phyloP scores from a whole-genome alignment of 1,284 basidiomycete genomes.

The Violaceomyces palustris region DNA sequence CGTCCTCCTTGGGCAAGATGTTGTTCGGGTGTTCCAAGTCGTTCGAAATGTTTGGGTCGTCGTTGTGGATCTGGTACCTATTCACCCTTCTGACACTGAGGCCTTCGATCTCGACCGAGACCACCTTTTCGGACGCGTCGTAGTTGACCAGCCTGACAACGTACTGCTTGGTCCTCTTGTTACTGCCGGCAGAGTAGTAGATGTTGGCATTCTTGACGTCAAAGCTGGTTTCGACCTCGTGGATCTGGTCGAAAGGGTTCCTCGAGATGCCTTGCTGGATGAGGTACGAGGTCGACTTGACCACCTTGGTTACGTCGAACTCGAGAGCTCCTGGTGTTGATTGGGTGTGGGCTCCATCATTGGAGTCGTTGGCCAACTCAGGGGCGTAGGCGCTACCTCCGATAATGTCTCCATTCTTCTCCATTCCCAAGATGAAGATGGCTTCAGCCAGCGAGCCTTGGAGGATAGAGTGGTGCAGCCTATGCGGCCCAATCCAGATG shows the following conservation, averaged over 20 bases:
- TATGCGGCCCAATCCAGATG: constrained; percentile 60
- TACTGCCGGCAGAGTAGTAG: constrained; percentile 19
- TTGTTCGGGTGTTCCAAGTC: too few species aligned
- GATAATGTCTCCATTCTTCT: constrained; percentile 60
- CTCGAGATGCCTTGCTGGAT: constrained; percentile 59
- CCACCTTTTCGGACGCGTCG: constrained; percentile 2
- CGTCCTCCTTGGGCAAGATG: too few species aligned
- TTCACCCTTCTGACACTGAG: background rate
- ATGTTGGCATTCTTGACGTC: constrained; percentile 12
- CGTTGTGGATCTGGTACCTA: too few species aligned
- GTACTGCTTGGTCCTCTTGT: constrained; percentile 3
- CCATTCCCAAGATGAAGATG: constrained; percentile 69
- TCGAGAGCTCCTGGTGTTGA: constrained; percentile 66
- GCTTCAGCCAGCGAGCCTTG: constrained; percentile 61
- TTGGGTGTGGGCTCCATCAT: constrained; percentile 53
- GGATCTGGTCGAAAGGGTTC: constrained; percentile 21
- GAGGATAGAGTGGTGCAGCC: constrained; percentile 61
- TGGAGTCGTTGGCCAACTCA: constrained; percentile 56
- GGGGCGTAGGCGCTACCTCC: constrained; percentile 69
- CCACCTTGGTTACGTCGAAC: constrained; percentile 55
- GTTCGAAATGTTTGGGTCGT: too few species aligned
- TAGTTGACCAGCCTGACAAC: constrained; percentile 36
- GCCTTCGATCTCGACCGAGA: constrained; percentile 5
- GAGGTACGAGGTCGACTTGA: constrained; percentile 63
- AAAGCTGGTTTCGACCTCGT: constrained; percentile 14